Percentiles rank a stretch among this genome's conserved stretches.
Evolutionary conservation across 2,329 filamentous ascomycete species (phyloP).

Genomic region (Epicoccum sorghinum): DNA sequence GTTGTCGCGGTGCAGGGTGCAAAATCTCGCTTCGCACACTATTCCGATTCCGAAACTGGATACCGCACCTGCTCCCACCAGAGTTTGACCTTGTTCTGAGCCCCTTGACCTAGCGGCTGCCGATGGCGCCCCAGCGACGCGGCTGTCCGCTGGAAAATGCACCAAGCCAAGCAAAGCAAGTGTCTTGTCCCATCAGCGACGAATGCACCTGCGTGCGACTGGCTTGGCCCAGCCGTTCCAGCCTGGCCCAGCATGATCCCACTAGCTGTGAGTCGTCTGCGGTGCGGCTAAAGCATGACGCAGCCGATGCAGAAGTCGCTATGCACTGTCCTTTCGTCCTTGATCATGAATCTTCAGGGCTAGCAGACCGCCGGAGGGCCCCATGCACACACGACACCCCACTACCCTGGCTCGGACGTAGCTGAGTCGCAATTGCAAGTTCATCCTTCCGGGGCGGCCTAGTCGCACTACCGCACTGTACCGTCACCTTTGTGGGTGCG

Average conservation of each 20-base stretch:
- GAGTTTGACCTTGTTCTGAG: slow-evolving; percentile 28
- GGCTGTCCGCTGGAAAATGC: slow-evolving; percentile 27
- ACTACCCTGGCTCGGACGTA: slow-evolving; percentile 35
- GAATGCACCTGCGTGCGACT: slow-evolving; percentile 21
- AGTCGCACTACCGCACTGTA: slow-evolving; percentile 40
- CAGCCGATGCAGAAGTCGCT: slow-evolving; percentile 26
- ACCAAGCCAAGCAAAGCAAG: slow-evolving; percentile 4
- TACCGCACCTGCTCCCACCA: slow-evolving; percentile 33
- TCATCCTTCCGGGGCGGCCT: slow-evolving; percentile 29
- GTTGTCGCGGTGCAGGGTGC: slow-evolving; percentile 24
- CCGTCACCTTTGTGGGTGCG: slow-evolving; percentile 35
- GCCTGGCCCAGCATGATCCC: slow-evolving; percentile 27
- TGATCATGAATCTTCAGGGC: slow-evolving; percentile 30
- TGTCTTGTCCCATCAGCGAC: slow-evolving; percentile 17
- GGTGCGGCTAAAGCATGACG: slow-evolving; percentile 44
- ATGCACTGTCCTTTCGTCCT: slow-evolving; percentile 37
- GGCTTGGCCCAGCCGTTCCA: slow-evolving; percentile 21
- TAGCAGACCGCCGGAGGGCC: slow-evolving; percentile 43
- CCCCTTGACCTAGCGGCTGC: slow-evolving; percentile 33
- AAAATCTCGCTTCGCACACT: slow-evolving; percentile 27
- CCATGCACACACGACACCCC: slow-evolving; percentile 42
- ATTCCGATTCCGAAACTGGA: slow-evolving; percentile 33
- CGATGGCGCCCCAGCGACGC: slow-evolving; percentile 23
- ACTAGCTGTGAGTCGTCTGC: slow-evolving; percentile 29
- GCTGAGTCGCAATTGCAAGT: slow-evolving; percentile 43